Conservation (phyloP, 805 yeast species). For the Metschnikowia baotianmanensis region DNA sequence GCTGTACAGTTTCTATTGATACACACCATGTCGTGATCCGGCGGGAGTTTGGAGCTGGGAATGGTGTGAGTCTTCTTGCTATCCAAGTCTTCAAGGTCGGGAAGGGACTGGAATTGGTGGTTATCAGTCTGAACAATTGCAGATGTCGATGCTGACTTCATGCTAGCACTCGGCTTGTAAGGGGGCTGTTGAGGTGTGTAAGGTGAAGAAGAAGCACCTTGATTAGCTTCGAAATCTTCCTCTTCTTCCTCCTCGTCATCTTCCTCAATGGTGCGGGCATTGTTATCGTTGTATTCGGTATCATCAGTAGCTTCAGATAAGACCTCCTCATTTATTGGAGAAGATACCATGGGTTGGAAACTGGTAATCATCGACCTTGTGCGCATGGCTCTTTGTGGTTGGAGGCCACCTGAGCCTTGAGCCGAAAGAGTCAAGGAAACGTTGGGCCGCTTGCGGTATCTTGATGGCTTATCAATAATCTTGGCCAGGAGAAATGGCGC, state of each 20-base stretch:
- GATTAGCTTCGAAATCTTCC: conserved; percentile 30
- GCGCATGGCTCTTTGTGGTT: conserved; percentile 40
- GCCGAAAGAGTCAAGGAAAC: conserved; percentile 19
- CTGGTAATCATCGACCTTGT: conserved; percentile 42
- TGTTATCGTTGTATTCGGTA: conserved; percentile 32
- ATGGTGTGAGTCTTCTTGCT: conserved; percentile 43
- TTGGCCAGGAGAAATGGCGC: conserved; percentile 43
- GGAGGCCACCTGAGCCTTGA: conserved; percentile 13
- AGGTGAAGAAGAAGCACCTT: conserved; percentile 32
- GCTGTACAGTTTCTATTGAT: conserved; percentile 42
- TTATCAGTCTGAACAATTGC: conserved; percentile 15
- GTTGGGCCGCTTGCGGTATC: conserved; percentile 22
- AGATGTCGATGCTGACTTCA: conserved; percentile 12
- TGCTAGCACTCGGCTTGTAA: conserved; percentile 21
- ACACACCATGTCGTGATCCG: conserved; percentile 40
- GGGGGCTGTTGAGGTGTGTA: conserved; percentile 43
- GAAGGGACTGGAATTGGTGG: conserved; percentile 36
- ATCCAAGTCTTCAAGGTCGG: conserved; percentile 44
- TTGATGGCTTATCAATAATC: conserved; percentile 36
- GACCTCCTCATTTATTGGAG: conserved; percentile 43
- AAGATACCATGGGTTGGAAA: conserved; percentile 32
- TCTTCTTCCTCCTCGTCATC: conserved; percentile 26
- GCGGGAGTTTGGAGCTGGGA: conserved; percentile 36
- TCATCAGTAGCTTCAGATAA: conserved; percentile 38
- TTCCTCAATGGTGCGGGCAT: conserved; percentile 21